Percentiles rank a stretch among this genome's conserved stretches.
Evolutionary conservation across 75 land plant genomes (phyloP).

Genomic region (Sequoiadendron giganteum): DNA sequence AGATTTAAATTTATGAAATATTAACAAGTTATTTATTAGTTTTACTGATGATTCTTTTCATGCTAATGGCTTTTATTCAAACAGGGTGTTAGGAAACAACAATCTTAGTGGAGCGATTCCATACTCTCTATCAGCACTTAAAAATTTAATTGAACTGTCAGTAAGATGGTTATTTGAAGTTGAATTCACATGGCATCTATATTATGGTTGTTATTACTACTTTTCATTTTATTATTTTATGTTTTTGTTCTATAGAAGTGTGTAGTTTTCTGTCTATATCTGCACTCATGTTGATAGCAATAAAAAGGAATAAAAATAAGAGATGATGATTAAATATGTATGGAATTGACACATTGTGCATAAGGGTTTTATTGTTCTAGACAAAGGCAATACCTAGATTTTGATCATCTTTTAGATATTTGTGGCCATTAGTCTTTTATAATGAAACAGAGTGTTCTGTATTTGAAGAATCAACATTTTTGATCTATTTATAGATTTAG

Average conservation of each 20-base stretch:
- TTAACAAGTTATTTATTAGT: background rate
- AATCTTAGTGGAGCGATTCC: constrained; percentile 39
- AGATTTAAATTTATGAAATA: background rate
- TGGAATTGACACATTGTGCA: background rate
- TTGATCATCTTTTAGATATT: background rate
- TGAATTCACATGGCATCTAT: constrained; percentile 2
- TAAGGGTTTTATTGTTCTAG: background rate
- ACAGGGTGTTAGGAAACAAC: constrained; percentile 20
- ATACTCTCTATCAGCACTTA: constrained; percentile 32
- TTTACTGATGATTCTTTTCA: background rate
- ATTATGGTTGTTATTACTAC: background rate
- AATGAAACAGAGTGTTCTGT: background rate
- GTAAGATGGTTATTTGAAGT: constrained; percentile 11
- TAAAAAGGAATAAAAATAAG: background rate
- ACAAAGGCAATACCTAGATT: background rate
- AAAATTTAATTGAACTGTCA: constrained; percentile 50
- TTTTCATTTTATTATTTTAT: no score
- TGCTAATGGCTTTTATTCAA: background rate
- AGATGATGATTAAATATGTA: background rate
- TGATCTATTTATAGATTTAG: background rate
- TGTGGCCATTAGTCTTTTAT: background rate
- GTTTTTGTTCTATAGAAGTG: background rate
- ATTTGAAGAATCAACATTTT: background rate
- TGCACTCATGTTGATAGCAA: background rate
- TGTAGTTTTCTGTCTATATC: background rate